Conservation (phyloP, 371 early-diverging fungal genomes). For the Dichotomocladium elegans region DNA sequence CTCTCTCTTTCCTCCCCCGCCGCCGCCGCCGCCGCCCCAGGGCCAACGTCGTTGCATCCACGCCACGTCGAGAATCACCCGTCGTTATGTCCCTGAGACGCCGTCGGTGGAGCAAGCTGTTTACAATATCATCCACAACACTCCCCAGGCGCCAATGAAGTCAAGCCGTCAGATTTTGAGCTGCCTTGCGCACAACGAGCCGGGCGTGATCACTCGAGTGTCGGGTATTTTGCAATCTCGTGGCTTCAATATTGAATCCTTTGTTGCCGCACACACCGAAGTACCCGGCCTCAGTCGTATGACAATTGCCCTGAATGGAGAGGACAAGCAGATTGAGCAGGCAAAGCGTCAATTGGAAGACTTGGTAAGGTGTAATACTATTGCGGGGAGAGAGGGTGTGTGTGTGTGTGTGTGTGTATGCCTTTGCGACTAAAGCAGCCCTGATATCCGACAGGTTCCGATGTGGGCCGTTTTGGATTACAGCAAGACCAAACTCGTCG, state of each 20-base stretch:
- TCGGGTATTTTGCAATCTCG: constrained; percentile 91
- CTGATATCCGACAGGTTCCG: no score
- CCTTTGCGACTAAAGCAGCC: background rate
- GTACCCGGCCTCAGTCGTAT: constrained; percentile 89
- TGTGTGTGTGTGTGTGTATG: background rate
- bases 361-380: constrained; percentile 47
- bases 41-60: no score
- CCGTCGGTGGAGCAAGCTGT: constrained; percentile 79
- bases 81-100: constrained; percentile 1
- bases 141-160: constrained; percentile 54
- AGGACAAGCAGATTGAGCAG: constrained; percentile 79
- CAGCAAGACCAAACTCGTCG: constrained; percentile 77
- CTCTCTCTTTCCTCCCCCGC: no score
- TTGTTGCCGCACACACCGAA: constrained; percentile 94
- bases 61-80: no score
- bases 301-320: constrained; percentile 93
- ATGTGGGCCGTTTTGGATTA: constrained; percentile 97
- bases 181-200: constrained; percentile 93
- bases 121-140: constrained; percentile 85
- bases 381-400: background rate
- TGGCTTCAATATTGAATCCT: constrained; percentile 95
- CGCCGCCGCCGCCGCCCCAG: no score
- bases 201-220: constrained; percentile 92
- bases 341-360: constrained; percentile 93
- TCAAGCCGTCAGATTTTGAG: constrained; percentile 82